phyloP scores from a whole-genome alignment of 352 stramenopile species.

The Aphanomyces astaci region DNA sequence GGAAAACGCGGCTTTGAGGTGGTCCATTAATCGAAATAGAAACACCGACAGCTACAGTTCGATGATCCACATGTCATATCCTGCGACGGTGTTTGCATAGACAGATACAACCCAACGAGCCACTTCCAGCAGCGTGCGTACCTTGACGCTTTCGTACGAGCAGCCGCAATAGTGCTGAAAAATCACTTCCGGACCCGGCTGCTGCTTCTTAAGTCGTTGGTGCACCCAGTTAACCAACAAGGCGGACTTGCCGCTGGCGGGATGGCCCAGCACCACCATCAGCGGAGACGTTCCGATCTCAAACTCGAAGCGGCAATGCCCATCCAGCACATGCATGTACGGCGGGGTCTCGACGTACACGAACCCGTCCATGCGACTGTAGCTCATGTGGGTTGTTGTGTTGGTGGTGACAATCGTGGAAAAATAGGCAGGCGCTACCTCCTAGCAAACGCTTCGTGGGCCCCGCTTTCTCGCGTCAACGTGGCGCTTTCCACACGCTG shows the following conservation, averaged over 20 bases:
- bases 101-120: too few species aligned
- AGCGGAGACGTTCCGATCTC: conserved; percentile 38
- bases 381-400: neutral
- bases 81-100: too few species aligned
- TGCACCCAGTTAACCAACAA: conserved; percentile 67
- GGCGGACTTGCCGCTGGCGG: conserved; percentile 69
- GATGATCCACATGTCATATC: too few species aligned
- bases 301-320: conserved; percentile 40
- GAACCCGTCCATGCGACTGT: conserved; percentile 57
- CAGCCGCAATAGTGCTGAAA: conserved; percentile 76
- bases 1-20: conserved; percentile 59
- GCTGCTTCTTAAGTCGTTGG: conserved; percentile 31
- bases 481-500: conserved; percentile 57
- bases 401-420: too few species aligned
- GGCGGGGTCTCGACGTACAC: conserved; percentile 50
- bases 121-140: too few species aligned
- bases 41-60: conserved; percentile 60
- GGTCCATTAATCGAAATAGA: conserved; percentile 73
- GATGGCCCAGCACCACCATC: conserved; percentile 50
- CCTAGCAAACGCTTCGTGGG: conserved; percentile 58
- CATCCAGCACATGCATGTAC: conserved; percentile 59
- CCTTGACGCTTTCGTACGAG: conserved; percentile 76
- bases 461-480: conserved; percentile 62
- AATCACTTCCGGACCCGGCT: conserved; percentile 48
- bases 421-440: conserved; percentile 30